Conservation (phyloP, 306 rosid species). For the Oemleria cerasiformis region DNA sequence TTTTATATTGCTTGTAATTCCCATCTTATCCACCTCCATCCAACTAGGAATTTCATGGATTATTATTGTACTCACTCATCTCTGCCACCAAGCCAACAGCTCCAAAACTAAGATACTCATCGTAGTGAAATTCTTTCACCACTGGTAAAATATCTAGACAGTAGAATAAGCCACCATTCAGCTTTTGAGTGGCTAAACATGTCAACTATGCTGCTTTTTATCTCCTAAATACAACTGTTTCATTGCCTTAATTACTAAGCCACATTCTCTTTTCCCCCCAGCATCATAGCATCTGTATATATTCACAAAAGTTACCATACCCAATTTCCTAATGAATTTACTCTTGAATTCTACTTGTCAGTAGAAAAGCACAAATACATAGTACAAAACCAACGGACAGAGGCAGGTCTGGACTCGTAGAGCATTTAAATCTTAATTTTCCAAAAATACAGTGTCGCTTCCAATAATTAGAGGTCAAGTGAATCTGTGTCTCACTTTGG, state of each 20-base stretch:
- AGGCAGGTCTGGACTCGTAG: no score
- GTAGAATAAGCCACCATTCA: not conserved
- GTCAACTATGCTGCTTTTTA: conserved; percentile 9
- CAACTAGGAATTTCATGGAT: conserved; percentile 12
- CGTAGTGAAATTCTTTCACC: conserved; percentile 2
- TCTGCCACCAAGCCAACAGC: conserved; percentile 2
- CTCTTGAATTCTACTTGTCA: not conserved
- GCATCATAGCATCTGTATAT: not conserved
- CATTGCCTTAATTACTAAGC: not conserved
- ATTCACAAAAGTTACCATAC: not conserved
- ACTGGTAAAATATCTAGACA: conserved; percentile 1
- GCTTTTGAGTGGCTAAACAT: conserved; percentile 18
- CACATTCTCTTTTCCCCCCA: not conserved
- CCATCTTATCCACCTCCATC: conserved; percentile 26
- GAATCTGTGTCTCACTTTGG: not conserved
- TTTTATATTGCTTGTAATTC: conserved; percentile 9
- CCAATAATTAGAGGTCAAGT: not conserved
- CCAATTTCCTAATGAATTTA: not conserved
- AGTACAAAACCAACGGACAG: no score
- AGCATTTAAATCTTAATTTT: no score
- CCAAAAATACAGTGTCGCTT: not conserved
- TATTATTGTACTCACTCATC: conserved; percentile 16
- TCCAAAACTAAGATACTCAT: conserved; percentile 5
- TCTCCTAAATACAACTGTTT: not conserved
- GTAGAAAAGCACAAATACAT: not conserved